A percentile compares a stretch with the other conserved stretches of the same genome.
These are phyloP conservation scores for Hydnum rufescens DNA, from an alignment of 768 basidiomycete species.

Conservation along the genomic window DNA sequence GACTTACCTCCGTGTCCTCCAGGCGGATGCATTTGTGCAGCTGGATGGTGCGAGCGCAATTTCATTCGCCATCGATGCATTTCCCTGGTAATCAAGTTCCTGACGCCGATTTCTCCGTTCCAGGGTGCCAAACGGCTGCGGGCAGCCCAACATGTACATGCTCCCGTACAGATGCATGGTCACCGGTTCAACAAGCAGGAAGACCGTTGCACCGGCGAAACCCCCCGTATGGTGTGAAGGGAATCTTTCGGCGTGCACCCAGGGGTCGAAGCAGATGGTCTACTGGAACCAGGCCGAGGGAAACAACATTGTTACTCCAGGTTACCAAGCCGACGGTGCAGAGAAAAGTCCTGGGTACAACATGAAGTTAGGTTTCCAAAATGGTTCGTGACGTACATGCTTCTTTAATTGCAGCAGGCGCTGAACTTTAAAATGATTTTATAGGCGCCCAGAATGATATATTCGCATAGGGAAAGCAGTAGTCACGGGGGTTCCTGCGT, in stretches of 20 bases:
- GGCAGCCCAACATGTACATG: constrained; percentile 9
- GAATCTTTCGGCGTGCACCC: background rate
- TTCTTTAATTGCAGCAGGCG: background rate
- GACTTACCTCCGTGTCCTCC: constrained; percentile 5
- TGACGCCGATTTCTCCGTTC: background rate
- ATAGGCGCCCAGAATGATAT: constrained; percentile 1
- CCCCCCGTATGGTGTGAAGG: constrained; percentile 10
- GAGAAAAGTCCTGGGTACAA: constrained; percentile 8
- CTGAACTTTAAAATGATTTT: background rate
- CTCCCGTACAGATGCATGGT: constrained; percentile 8
- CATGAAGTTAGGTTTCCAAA: constrained; percentile 5
- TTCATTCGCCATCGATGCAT: background rate
- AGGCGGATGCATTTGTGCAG: constrained; percentile 7
- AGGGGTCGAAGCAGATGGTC: constrained; percentile 9
- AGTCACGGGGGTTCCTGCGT: too few species aligned
- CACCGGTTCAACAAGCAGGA: background rate
- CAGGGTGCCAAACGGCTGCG: constrained; percentile 1
- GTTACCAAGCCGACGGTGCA: constrained; percentile 3
- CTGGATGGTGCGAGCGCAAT: background rate
- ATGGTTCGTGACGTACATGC: too few species aligned
- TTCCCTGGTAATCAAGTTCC: constrained; percentile 1
- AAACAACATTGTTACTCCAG: constrained; percentile 4
- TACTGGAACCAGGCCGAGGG: constrained; percentile 8
- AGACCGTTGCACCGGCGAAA: too few species aligned
- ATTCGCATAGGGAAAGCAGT: too few species aligned